Evolutionary conservation across 768 basidiomycete genomes (phyloP).

Genomic region (Pulveroboletus sp.): DNA sequence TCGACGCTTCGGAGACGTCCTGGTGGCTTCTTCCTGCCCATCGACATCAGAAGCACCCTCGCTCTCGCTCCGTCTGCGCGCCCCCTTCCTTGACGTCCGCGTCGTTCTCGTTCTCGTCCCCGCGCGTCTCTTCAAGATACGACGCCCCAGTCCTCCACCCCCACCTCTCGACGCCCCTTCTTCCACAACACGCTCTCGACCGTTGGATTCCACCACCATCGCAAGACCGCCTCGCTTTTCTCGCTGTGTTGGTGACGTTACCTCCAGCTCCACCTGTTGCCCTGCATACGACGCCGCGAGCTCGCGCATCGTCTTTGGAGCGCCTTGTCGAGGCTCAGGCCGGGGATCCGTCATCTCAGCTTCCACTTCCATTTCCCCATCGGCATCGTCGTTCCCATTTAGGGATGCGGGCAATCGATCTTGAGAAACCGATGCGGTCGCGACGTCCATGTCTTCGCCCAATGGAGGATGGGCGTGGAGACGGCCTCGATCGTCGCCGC

Average conservation of each 20-base stretch:
- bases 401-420: constrained; percentile 1
- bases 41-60: constrained; percentile 22
- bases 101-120: constrained; percentile 5
- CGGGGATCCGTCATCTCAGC: constrained; percentile 12
- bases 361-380: constrained; percentile 10
- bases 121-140: constrained; percentile 1
- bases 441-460: not conserved
- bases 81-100: constrained; percentile 23
- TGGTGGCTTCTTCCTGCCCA: constrained; percentile 9
- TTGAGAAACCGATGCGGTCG: constrained; percentile 1
- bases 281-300: constrained; percentile 42
- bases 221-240: constrained; percentile 1
- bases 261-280: not conserved
- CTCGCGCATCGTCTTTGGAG: constrained; percentile 61
- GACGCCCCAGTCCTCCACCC: constrained; percentile 9
- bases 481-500: not conserved
- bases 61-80: constrained; percentile 21
- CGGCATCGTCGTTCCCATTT: constrained; percentile 7
- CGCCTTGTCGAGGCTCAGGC: constrained; percentile 13
- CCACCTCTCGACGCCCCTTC: constrained; percentile 1
- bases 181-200: constrained; percentile 1
- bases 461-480: not conserved
- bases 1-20: constrained; percentile 33
- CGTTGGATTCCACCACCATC: not conserved
- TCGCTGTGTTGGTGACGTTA: constrained; percentile 23